These are phyloP conservation scores for Camellia japonica DNA, from an alignment of 148 eudicot species.

Conservation along the genomic window DNA sequence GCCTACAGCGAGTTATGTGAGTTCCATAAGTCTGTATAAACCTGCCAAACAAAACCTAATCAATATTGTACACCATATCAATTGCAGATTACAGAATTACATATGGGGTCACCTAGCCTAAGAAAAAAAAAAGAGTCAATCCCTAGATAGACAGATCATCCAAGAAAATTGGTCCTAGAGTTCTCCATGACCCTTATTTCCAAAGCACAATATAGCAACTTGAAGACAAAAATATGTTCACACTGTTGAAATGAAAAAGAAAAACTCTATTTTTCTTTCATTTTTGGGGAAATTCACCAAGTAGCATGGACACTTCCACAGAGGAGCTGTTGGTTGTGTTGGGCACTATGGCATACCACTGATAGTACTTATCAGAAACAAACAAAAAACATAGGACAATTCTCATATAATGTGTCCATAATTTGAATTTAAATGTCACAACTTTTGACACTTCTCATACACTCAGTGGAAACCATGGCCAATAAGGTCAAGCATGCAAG, in stretches of 20 bases:
- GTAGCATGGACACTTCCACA: neutral
- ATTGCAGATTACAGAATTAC: neutral
- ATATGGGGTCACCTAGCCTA: neutral
- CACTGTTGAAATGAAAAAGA: neutral
- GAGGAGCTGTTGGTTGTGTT: neutral
- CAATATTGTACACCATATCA: conserved; percentile 16
- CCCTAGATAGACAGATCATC: neutral
- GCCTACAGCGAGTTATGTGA: too few species aligned
- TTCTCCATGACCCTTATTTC: neutral
- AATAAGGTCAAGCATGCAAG: neutral
- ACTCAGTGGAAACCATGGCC: neutral
- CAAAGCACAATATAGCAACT: too few species aligned
- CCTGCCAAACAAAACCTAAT: conserved; percentile 55
- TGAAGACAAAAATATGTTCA: too few species aligned
- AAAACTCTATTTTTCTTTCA: neutral
- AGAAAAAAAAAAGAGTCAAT: neutral
- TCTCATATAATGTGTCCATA: neutral
- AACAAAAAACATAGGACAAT: neutral
- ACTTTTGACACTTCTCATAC: neutral
- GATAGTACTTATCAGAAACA: neutral
- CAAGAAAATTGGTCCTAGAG: conserved; percentile 1
- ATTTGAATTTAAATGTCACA: neutral
- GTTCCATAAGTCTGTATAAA: conserved; percentile 88
- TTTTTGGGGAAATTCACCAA: neutral
- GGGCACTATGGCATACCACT: neutral